A percentile compares a stretch with the other conserved stretches of the same genome.
Evolutionary conservation across 208 protist genomes (phyloP).

Genomic region (Leishmania tarentolae): DNA sequence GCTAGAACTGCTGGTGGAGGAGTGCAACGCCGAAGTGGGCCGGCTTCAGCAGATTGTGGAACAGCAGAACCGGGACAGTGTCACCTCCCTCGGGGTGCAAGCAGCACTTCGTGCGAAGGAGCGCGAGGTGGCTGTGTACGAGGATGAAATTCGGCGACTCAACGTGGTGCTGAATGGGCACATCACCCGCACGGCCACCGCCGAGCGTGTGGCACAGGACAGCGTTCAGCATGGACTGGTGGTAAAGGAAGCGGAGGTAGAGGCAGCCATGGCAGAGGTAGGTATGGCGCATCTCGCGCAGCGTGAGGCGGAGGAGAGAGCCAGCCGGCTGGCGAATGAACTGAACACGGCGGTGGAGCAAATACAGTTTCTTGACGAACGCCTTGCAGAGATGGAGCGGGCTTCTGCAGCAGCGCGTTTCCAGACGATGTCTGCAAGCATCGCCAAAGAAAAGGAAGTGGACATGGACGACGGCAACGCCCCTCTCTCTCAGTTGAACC

Average conservation of each 20-base stretch:
- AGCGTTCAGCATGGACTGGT: constrained; percentile 30
- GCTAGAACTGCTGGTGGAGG: constrained; percentile 65
- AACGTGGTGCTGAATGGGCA: constrained; percentile 61
- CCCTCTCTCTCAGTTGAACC: background rate
- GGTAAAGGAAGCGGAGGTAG: constrained; percentile 38
- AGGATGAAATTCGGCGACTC: constrained; percentile 75
- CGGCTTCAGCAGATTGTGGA: constrained; percentile 53
- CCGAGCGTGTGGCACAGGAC: constrained; percentile 15
- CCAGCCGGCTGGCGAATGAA: constrained; percentile 55
- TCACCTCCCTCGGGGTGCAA: constrained; percentile 24
- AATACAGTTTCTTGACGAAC: constrained; percentile 76
- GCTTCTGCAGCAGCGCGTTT: constrained; percentile 43
- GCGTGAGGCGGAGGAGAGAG: constrained; percentile 68
- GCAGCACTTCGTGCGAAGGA: constrained; percentile 74
- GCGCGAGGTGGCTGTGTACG: constrained; percentile 74
- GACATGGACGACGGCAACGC: background rate
- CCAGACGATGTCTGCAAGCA: constrained; percentile 20
- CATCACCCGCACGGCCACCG: constrained; percentile 35
- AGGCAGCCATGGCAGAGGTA: constrained; percentile 67
- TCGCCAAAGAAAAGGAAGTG: constrained; percentile 5
- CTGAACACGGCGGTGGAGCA: constrained; percentile 71
- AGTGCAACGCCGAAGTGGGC: constrained; percentile 62
- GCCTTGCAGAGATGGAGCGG: constrained; percentile 72
- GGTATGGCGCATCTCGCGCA: constrained; percentile 55
- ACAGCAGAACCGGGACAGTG: constrained; percentile 43